Base-by-base conservation (phyloP, 805 yeast species). In the Hanseniaspora meyeri region DNA sequence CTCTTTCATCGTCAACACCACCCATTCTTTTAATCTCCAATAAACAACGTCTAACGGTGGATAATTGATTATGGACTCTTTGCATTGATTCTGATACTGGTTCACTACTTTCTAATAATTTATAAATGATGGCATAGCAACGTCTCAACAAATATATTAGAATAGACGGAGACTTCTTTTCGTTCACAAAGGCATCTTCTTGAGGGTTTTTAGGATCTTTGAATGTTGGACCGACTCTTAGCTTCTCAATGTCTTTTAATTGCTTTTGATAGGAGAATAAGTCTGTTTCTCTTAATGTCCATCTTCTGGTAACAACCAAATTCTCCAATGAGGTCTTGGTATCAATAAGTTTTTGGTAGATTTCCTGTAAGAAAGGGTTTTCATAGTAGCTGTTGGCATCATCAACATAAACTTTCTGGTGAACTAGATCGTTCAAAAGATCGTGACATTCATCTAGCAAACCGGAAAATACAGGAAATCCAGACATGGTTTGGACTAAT, bases 261-360 rank as follows among this genome's bases (percentile, higher is more conserved):
- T 76, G 75, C 64, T 83, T 81, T 69, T 89, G 95, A 67, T 86
- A 90, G 50, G 77, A 76, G 71, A 85, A 93, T 59, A 93, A 75
- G 70, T 93, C 99, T 0, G 98, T 93, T 65, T 90, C 96, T 65
- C 99, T 80, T 72, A 93, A 74, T 1, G 97, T 91, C 99, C 99
- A 93, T 68, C 98, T 79, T 69, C 96, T 82, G 2, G 98, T 93
- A 47, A 93, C 81, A 63, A 91, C 75, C 60, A 93, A 73, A 62
- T 87, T 87, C 62, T 87, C 96, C 59, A 93, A 75, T 19, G 83
- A 82, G 27, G 80, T 75, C 67, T 88, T 87, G 62, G 88, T 75
- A 47, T 77, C 79, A 34, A 78, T 72, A 61, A 93, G 73, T 58
- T 79, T 75, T 50, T 78, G 75, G 69, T 86, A 90, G 32, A 85